These are phyloP conservation scores for Helminthosporium solani DNA, from an alignment of 2,329 filamentous ascomycete species.

Conservation along the genomic window DNA sequence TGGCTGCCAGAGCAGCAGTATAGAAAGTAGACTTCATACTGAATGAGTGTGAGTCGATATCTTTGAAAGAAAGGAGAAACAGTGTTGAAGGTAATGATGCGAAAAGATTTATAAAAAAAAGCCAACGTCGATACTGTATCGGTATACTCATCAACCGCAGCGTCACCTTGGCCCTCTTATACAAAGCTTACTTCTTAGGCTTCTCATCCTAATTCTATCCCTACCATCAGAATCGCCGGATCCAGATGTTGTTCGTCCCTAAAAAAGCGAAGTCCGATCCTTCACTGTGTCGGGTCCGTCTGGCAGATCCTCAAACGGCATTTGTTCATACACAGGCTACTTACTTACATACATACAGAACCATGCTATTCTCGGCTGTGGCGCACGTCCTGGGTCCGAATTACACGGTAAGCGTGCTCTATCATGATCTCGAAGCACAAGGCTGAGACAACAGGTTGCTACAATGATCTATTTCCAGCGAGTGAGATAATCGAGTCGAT, in stretches of 20 bases:
- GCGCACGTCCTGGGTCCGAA: neutral
- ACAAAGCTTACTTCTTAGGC: neutral
- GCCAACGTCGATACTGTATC: neutral
- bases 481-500: neutral
- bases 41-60: neutral
- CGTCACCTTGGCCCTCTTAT: neutral
- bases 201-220: neutral
- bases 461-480: neutral
- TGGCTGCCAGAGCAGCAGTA: constrained; percentile 8
- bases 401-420: neutral
- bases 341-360: no score
- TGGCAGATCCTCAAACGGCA: neutral
- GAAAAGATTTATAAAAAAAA: no score
- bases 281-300: neutral
- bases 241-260: neutral
- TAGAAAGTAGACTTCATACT: constrained; percentile 12
- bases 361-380: neutral
- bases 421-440: constrained; percentile 5
- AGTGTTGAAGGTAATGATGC: no score
- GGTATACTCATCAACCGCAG: no score
- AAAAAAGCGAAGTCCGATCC: neutral
- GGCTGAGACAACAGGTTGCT: constrained; percentile 9
- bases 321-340: no score
- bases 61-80: neutral
- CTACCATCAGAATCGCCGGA: neutral